Evolutionary conservation across 2,329 filamentous ascomycete species (phyloP), one percentile per base, ranked within the genome.

Genomic region (Epichloe festucae): DNA sequence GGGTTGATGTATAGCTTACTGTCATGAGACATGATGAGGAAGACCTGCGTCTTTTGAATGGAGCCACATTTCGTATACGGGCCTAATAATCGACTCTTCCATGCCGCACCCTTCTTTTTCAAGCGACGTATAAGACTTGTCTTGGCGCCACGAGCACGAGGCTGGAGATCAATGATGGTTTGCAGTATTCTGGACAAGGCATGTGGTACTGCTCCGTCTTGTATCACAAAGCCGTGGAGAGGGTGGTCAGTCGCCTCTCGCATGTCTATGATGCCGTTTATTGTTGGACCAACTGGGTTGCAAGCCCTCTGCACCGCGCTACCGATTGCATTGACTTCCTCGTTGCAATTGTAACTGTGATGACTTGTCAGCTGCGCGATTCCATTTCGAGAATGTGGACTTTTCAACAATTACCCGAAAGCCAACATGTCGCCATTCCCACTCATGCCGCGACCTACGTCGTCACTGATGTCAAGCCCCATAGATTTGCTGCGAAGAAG

Each of bases 21-120:
- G 57, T 84, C 81, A 57, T 85, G 81, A 2, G 76, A 79, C 79
- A 85, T 84, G 60, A 84, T 72, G 4, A 86, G 70, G 60, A 84
- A 85, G 0, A 81, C 73, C 53, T 82, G 77, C 0, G 80, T 85
- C 53, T 68, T 75, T 60, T 78, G 74, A 19, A 83, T 65, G 17
- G 78, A 78, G 0, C 81, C 78, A 6, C 71, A 68, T 6, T 68
- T 67, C 49, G 67, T 73, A 56, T 82, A 82, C 0, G 81, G 79
- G 0, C 81, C 81, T 0, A 82, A 62, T 41, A 82, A 67, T n/a
- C 72, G 65, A 61, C 75, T 79, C 21, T 34, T 75, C 75, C 42
- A 62, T 31, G 35, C 17, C 40, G 38, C 46, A 40, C 53, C 49
- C 0, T 54, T 43, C 40, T 56, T 59, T 12, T 39, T 49, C 1